phyloP scores from a whole-genome alignment of 345 rosid genomes.

The Pelargonium nanum region DNA sequence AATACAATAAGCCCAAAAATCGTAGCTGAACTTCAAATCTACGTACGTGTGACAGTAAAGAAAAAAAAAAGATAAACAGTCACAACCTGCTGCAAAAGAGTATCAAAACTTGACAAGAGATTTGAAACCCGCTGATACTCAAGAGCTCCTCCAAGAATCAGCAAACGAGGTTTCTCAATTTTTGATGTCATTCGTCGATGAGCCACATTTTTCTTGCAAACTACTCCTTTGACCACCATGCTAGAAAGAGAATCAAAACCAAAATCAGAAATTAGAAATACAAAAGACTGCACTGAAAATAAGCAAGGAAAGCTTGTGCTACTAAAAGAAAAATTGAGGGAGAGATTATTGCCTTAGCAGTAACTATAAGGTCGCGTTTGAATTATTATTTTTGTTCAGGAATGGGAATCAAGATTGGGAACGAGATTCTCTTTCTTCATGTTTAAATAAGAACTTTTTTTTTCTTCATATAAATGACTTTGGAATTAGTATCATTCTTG shows the following conservation, averaged over 20 bases:
- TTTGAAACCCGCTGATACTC: constrained; percentile 95
- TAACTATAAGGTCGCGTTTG: too few relatives aligned
- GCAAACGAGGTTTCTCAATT: constrained; percentile 68
- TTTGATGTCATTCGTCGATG: constrained; percentile 88
- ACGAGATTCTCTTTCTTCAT: too few relatives aligned
- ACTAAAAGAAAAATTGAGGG: too few relatives aligned
- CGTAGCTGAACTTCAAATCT: background rate
- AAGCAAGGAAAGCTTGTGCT: too few relatives aligned
- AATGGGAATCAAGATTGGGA: too few relatives aligned
- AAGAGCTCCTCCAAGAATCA: constrained; percentile 93
- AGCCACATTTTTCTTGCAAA: constrained; percentile 96
- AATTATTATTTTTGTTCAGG: too few relatives aligned
- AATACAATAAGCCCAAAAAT: constrained; percentile 13
- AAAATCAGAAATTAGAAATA: too few relatives aligned
- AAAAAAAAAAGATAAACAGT: constrained; percentile 14
- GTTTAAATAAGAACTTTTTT: too few relatives aligned
- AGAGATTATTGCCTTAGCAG: too few relatives aligned
- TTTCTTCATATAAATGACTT: too few relatives aligned
- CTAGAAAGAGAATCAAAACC: constrained; percentile 29
- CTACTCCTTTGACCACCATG: constrained; percentile 89
- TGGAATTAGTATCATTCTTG: too few relatives aligned
- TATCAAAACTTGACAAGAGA: constrained; percentile 82
- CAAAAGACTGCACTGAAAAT: background rate
- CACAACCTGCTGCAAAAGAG: constrained; percentile 86
- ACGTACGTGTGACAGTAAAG: background rate